Evolutionary conservation across 805 yeast species (phyloP), one percentile per base, ranked within the genome.

Genomic region (Yamadazyma insecticola): DNA sequence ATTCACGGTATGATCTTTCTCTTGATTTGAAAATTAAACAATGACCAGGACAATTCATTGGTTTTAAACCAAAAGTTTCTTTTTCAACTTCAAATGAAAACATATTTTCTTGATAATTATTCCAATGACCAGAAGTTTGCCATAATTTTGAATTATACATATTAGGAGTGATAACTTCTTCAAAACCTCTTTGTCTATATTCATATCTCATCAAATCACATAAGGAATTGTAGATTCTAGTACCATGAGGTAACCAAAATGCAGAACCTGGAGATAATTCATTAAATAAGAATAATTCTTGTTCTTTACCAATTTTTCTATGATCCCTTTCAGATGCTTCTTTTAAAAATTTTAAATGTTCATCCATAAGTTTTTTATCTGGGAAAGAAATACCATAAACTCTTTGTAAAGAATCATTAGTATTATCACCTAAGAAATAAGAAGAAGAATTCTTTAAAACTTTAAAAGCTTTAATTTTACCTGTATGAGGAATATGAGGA

Each of bases 121-220:
- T 94, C 98, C 97, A 92, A 64, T 92, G 98, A 45, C 98, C 98
- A 9, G 97, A 89, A 34, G 92, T 84, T 70, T 90, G 95, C 99
- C 99, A 92, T 51, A 92, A 74, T 64, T 90, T 90, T 40, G 97
- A 68, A 70, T 89, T 90, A 76, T 76, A 92, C 97, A 92, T 92
- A 70, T 92, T 92, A 53, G 99, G 99, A 40, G 98, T 89, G 57
- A 92, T 90, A 45, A 92, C 98, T 70, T 92, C 99, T 43, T 92
- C 96, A 61, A 84, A 92, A 23, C 97, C 97, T 63, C 98, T 82
- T 64, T 76, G 78, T 55, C 82, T 79, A 67, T 92, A 92, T 68
- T 92, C 95, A 33, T 61, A 55, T 66, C 90, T 78, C 65, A 92
- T 57, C 61, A 87, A 63, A 19, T 84, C 88, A 47, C 79, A 78